A percentile compares a stretch with the other conserved stretches of the same genome.
Conservation (phyloP, 2,329 filamentous ascomycete genomes). For the Alternaria gaisen region DNA sequence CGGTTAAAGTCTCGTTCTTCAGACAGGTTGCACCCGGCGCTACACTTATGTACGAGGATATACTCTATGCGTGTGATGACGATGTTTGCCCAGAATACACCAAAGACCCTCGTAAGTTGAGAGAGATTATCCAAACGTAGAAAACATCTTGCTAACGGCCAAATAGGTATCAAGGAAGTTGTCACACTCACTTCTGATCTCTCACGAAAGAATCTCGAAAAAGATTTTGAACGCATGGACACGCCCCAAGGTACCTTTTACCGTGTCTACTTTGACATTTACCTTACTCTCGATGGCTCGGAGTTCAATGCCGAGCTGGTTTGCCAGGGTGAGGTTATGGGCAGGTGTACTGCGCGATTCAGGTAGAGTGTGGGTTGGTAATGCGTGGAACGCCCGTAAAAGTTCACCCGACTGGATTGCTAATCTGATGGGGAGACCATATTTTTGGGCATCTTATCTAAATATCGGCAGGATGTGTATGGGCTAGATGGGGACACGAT, state of each 20-base stretch:
- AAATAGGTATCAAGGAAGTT: constrained; percentile 93
- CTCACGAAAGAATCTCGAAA: constrained; percentile 97
- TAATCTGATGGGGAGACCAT: neutral
- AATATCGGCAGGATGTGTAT: neutral
- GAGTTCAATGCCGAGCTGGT: constrained; percentile 98
- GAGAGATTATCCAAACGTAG: neutral
- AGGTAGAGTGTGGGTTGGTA: constrained; percentile 53
- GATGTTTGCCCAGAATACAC: constrained; percentile 99
- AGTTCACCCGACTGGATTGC: neutral
- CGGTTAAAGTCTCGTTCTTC: constrained; percentile 99
- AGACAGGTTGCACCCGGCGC: constrained; percentile 95
- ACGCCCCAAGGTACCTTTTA: constrained; percentile 84
- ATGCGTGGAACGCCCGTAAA: neutral
- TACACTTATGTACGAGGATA: constrained; percentile 99
- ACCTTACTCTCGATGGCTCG: constrained; percentile 89
- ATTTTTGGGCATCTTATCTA: neutral
- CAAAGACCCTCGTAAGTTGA: constrained; percentile 93
- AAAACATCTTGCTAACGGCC: neutral
- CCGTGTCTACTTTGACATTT: constrained; percentile 76
- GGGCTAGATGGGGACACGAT: neutral
- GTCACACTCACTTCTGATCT: constrained; percentile 97
- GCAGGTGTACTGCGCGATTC: constrained; percentile 91
- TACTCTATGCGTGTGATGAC: constrained; percentile 95
- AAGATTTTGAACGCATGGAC: constrained; percentile 99
- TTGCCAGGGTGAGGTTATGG: constrained; percentile 99